Percentiles rank a stretch among this genome's conserved stretches.
phyloP scores from a whole-genome alignment of 2,329 filamentous ascomycete genomes.

The Penicillium hordei region DNA sequence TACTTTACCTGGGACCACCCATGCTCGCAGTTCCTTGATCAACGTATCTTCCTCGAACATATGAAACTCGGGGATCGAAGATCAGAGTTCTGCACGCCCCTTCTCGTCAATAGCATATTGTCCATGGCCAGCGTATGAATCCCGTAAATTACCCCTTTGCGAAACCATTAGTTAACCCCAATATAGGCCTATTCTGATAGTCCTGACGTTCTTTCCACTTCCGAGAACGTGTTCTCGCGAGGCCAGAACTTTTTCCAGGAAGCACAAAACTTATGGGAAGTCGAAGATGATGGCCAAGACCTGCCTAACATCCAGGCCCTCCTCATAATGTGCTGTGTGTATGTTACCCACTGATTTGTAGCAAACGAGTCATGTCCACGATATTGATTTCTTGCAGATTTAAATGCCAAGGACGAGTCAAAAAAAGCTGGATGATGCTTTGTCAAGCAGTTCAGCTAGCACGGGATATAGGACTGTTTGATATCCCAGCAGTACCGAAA shows the following conservation, averaged over 20 bases:
- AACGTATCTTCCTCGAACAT: slow-evolving; percentile 67
- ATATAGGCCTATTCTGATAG: slow-evolving; percentile 41
- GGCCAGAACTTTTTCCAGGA: slow-evolving; percentile 38
- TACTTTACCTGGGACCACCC: slow-evolving; percentile 96
- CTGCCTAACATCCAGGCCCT: slow-evolving; percentile 41
- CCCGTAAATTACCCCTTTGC: background rate
- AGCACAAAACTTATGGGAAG: slow-evolving; percentile 37
- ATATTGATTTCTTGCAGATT: slow-evolving; percentile 27
- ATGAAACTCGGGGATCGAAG: slow-evolving; percentile 39
- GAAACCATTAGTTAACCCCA: slow-evolving; percentile 4
- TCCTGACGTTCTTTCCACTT: slow-evolving; percentile 30
- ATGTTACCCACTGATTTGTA: slow-evolving; percentile 17
- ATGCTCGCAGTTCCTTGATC: slow-evolving; percentile 77
- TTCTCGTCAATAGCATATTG: slow-evolving; percentile 85
- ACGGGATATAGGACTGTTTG: slow-evolving; percentile 33
- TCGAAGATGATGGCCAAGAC: slow-evolving; percentile 35
- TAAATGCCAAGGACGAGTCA: slow-evolving; percentile 29
- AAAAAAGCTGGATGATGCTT: slow-evolving; percentile 33
- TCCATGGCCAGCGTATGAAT: slow-evolving; percentile 49
- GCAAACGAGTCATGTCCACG: background rate
- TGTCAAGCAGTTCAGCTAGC: slow-evolving; percentile 34
- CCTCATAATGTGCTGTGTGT: slow-evolving; percentile 35
- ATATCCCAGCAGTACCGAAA: slow-evolving; percentile 13
- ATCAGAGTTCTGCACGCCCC: slow-evolving; percentile 74
- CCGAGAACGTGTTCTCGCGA: slow-evolving; percentile 30